Evolutionary conservation across 1,139 yeast species (phyloP), one percentile per base, ranked within the genome.

Genomic region (Scheffersomyces parashehatae): DNA sequence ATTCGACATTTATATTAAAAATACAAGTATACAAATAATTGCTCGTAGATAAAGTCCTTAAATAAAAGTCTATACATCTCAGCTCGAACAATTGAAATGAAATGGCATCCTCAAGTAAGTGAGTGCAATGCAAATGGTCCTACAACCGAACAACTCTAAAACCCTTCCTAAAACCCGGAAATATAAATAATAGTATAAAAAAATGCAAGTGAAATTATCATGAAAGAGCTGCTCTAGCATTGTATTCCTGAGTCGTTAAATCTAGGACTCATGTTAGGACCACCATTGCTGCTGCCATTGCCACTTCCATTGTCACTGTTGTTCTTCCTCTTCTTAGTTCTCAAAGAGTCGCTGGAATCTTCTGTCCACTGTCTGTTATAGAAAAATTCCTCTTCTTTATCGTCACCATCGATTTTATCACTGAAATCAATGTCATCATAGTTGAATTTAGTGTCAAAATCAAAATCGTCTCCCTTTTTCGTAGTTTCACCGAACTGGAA

Each of bases 351-450:
- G 15, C 12, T 15, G 12, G 35, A 31, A 12, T 38, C 36, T 5
- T 47, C 52, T 3, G 45, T 39, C 68, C 68, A 62, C 15, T 56
- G 49, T 14, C 46, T 42, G 15, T 50, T 52, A 45, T 60, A 62
- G 37, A 51, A 63, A 6, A 42, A 40, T 33, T 59, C 61, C 34
- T 64, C 68, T 34, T 62, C 66, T 12, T 48, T 43, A 20, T 61
- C 66, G 12, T 56, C 62, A 5, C 55, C 60, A 20, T 55, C 65
- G 5, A 49, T 51, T 8, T 55, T 51, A 42, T 59, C 64, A 20
- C 47, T 59, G 15, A 63, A 38, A 12, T 62, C 64, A 9, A 64
- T 55, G 37, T 62, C 65, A 37, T 63, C 62, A 38, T 62, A 64
- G 40, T 60, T 56, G 46, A 49, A 64, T 11, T 58, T 59, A 12